Base-by-base conservation (phyloP, 768 basidiomycete genomes). In the Auriculariales sp. region DNA sequence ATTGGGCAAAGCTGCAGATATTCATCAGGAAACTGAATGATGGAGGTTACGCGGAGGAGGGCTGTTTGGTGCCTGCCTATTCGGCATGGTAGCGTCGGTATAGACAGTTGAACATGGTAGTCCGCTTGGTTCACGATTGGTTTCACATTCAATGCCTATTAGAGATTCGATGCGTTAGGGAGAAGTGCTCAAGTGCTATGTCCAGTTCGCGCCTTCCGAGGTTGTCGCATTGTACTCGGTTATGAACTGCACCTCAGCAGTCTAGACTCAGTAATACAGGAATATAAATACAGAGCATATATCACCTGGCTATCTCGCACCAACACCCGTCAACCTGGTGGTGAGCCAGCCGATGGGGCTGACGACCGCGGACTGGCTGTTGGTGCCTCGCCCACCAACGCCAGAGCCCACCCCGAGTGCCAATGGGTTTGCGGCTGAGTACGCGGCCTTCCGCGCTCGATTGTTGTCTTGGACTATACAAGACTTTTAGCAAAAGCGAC, bases 341-440 rank as follows among this genome's bases (percentile, higher is more conserved):
- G 87, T 81, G 47, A 90, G 61, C 87, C 87, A 90, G 5, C 79
- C 82, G 2, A 90, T 65, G 6, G 85, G 32, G 81, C 79, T 57
- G 78, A 82, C 50, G 84, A 57, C 49, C 73, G 73, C 46, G n/a
- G n/a, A n/a, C n/a, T n/a, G n/a, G 73, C 66, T 39, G 74, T 74
- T 51, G 80, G 68, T 25, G 77, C 71, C n/a, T 79, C 69, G 4
- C 80, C 70, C 25, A 73, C 62, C 35, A 19, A 44, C 50, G 3
- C 45, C 53, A n/a, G 53, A 46, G 15, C 74, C 73, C 32, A 63
- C 59, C 19, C 86, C 84, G 29, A 90, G 64, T 7, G 87, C 78
- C 33, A 91, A 73, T 6, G 88, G 88, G 58, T 91, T 88, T 15
- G 88, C 76, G n/a, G 85, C 79, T 27, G 75, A 66, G 61, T 78